phyloP scores from a whole-genome alignment of 2,329 filamentous ascomycete genomes.

The Onygenales sp. region DNA sequence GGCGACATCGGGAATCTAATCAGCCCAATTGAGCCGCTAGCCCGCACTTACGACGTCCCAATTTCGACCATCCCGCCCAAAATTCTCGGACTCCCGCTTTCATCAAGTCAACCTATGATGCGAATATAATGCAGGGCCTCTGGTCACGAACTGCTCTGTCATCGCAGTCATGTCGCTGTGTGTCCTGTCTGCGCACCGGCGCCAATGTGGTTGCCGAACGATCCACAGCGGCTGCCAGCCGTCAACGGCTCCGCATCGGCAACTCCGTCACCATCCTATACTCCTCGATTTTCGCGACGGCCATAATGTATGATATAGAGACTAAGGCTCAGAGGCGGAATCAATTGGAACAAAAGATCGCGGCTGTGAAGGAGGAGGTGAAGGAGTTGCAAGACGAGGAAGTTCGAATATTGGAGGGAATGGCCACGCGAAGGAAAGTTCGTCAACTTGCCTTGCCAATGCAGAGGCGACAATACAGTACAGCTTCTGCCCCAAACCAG shows the following conservation, averaged over 20 bases:
- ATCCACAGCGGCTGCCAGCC: slow-evolving; percentile 26
- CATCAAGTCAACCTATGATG: not conserved
- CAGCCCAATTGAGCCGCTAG: not conserved
- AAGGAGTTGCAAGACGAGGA: slow-evolving; percentile 31
- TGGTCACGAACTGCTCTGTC: slow-evolving; percentile 33
- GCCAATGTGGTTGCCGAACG: slow-evolving; percentile 26
- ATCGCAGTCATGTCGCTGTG: slow-evolving; percentile 30
- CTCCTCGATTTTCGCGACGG: slow-evolving; percentile 33
- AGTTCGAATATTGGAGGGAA: slow-evolving; percentile 22
- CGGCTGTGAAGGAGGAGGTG: slow-evolving; percentile 33
- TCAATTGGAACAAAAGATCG: slow-evolving; percentile 34
- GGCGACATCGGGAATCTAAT: not conserved
- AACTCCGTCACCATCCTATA: slow-evolving; percentile 36
- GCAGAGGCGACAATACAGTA: slow-evolving; percentile 19
- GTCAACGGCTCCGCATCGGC: slow-evolving; percentile 29
- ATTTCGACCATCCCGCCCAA: not conserved
- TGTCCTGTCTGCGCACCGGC: slow-evolving; percentile 30
- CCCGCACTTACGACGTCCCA: not conserved
- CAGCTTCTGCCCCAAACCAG: slow-evolving; percentile 7
- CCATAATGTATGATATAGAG: slow-evolving; percentile 31
- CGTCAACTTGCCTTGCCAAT: slow-evolving; percentile 13
- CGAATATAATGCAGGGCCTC: slow-evolving; percentile 33
- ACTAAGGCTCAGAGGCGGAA: slow-evolving; percentile 30
- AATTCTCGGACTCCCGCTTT: not conserved
- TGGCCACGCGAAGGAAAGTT: slow-evolving; percentile 18